A percentile compares a stretch with the other conserved stretches of the same genome.
These are phyloP conservation scores for Penicillium salamii DNA, from an alignment of 495 filamentous ascomycete species.

Conservation along the genomic window DNA sequence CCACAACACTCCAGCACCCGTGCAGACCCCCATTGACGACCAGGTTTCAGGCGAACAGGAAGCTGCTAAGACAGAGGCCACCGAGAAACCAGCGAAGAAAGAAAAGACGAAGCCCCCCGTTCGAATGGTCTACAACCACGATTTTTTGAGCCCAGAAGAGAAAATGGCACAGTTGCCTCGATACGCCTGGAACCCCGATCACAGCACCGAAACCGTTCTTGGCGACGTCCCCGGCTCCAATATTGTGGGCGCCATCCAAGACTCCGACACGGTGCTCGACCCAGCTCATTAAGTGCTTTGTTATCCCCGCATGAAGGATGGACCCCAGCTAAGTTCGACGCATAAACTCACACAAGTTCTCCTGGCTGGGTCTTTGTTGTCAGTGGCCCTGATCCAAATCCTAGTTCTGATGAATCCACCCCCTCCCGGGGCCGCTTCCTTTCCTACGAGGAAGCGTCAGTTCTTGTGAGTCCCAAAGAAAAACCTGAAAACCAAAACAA, in stretches of 20 bases:
- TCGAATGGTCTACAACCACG: conserved; percentile 75
- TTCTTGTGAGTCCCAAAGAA: neutral
- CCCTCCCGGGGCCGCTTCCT: neutral
- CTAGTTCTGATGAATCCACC: conserved; percentile 30
- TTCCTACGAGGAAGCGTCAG: neutral
- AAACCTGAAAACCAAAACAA: neutral
- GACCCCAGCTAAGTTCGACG: conserved; percentile 48
- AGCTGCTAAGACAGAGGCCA: conserved; percentile 24
- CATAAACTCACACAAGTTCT: conserved; percentile 28
- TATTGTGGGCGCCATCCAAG: conserved; percentile 33
- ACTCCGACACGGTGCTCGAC: conserved; percentile 38
- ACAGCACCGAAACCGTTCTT: conserved; percentile 31
- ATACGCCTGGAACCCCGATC: conserved; percentile 67
- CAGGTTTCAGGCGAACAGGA: conserved; percentile 46
- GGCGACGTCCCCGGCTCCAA: conserved; percentile 36
- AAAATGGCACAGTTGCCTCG: conserved; percentile 75
- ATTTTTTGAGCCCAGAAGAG: conserved; percentile 80
- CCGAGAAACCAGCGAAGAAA: conserved; percentile 58
- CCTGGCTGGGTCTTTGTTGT: conserved; percentile 20
- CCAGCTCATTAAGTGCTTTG: conserved; percentile 26
- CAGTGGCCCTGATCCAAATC: conserved; percentile 30
- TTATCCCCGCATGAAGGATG: conserved; percentile 11
- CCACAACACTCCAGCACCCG: conserved; percentile 28
- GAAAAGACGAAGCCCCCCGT: conserved; percentile 62
- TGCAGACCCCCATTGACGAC: conserved; percentile 54